Evolutionary conservation across 202 grass and related monocot genomes (phyloP), one percentile per base, ranked within the genome.

Genomic region (Tripidium arundinaceum): DNA sequence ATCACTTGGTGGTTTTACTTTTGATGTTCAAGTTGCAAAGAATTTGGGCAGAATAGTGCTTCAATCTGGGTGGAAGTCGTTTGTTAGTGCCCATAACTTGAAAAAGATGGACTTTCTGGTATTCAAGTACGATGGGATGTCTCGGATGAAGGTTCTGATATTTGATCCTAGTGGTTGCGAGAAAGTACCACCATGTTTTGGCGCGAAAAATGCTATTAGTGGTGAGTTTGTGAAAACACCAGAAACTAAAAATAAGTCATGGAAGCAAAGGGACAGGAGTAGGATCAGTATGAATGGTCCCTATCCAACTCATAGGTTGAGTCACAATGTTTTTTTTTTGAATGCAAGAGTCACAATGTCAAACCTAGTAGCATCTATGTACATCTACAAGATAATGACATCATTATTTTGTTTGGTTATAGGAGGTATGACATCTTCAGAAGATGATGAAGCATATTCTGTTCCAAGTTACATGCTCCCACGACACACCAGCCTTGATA

Each of bases 11-110:
- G 71, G 71, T 14, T 33, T 22, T 14, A 57, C 47, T 38, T 57
- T 74, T 37, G 19, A 74, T 24, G 71, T 57, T 14, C 16, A 49
- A 29, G 42, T 71, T 19, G 25, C 42, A 52, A 12, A 34, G 16
- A 72, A 34, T 34, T 12, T n/a, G 16, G 45, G 45, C 45, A 49
- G 9, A 34, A 10, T 72, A 34, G 28, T 0, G 16, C 9, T 72
- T 52, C 75, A 78, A 13, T 72, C 65, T 4, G 86, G 88, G 37
- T 94, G 91, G 86, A 50, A 80, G 14, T 19, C 62, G 0, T 90
- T 90, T 72, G 83, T 36, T 27, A 15, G 24, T 60, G 70, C 59
- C 13, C 81, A 94, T 65, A 19, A 76, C 8, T 34, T 91, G 37
- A 72, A 60, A 52, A 55, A 47, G 21, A 13, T 22, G 2, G 87